Base-by-base conservation (phyloP, 1,139 yeast species). In the Saccharomyces hybrid region DNA sequence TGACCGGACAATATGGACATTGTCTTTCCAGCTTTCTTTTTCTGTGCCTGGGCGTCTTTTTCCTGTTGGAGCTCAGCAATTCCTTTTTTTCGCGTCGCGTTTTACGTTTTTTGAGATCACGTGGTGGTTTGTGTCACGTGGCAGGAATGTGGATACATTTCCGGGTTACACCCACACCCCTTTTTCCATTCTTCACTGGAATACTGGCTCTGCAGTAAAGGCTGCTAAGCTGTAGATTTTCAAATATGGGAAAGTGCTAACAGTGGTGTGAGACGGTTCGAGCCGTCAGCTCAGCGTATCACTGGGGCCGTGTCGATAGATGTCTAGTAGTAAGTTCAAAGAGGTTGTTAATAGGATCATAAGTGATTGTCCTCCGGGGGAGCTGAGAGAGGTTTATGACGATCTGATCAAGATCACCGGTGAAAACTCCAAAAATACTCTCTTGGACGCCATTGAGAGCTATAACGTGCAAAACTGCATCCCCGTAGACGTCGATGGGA, bases 391-490 rank as follows among this genome's bases (percentile, higher is more conserved):
- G 14, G 70, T 73, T 5, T 67, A 66, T 49, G 57, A 68, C 8
- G 72, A 71, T 54, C 58, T 74, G 50, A 55, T 62, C 20, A 54
- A 64, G 11, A 65, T 73, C 50, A 64, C 70, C 2, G 73, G 70
- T 14, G 69, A 68, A 27, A 63, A 64, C 52, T 64, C 73, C 50
- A 67, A 63, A 28, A 62, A 64, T 16, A 65, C 70, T 11, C 61
- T 73, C 14, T 53, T 65, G 16, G 68, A 66, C 11, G 75, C 75
- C 20, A 65, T 82, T 50, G 74, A 74, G 51, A 65, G 73, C 51
- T 77, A 77, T 62, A 77, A 81, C 62, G 64, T 77, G 16, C 69
- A 69, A 30, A 78, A 75, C 57, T 68, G 75, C 51, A 69, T 74
- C n/a, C 66, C 75, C 23, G 73, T 75, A 58, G 69, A 72, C 48